Base-by-base conservation (phyloP, 805 yeast species). In the Kodamaea kaohsiungensis region DNA sequence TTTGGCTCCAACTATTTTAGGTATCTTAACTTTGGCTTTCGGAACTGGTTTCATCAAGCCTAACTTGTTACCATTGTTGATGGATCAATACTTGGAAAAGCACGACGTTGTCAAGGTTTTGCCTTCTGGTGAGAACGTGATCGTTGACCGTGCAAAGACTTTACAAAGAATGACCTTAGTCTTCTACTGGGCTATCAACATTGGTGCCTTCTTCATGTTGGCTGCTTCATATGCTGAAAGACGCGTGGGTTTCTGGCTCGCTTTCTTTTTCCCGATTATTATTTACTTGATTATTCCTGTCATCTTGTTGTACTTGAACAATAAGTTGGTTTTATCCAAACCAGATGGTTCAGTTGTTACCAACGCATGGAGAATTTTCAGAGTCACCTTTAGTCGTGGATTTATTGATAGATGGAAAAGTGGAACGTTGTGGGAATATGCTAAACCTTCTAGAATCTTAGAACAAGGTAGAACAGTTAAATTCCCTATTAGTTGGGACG, bases 101-200 rank as follows among this genome's bases (percentile, higher is more conserved):
- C 77, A 80, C 60, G 87, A 84, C 58, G 82, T 79, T 49, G 82
- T 89, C 53, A 80, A 77, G 66, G 81, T 80, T 2, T 72, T 80
- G 54, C 79, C 80, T 59, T 65, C 76, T 25, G 96, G 96, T 54
- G 85, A 84, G 64, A 77, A 79, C 48, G 92, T 88, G 37, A 83
- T 87, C 60, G 69, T 79, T 46, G 82, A 78, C 60, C 72, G 80
- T 52, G 76, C 73, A 61, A 68, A 75, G 53, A 65, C 80, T 3
- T 64, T 78, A 54, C 75, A 73, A 61, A 65, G 77, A 62, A 73
- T 72, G 66, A 58, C 71, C 3, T 69, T 80, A 63, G 69, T 77
- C 46, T 81, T 80, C 65, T 81, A 81, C 66, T 80, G 84, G 82
- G 68, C 81, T 51, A 81, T 82, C 59, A 82, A 80, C 61, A 70